Percentiles rank a stretch among this genome's conserved stretches.
These are phyloP conservation scores for Pseudogymnoascus sp. DNA, from an alignment of 2,329 filamentous ascomycete species.

Conservation along the genomic window DNA sequence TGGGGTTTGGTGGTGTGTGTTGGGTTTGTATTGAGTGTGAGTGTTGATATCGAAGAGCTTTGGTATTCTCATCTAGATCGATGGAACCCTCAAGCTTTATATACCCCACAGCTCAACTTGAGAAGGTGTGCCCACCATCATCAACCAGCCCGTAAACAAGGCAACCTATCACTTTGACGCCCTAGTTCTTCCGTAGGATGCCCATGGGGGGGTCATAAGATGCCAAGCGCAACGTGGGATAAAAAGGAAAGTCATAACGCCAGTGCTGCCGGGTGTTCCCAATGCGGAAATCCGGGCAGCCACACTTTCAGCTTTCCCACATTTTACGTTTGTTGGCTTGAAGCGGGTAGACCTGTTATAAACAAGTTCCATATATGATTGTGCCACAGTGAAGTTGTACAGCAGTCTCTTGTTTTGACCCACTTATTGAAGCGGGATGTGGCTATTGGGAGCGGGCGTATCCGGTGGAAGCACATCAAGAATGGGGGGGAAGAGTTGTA, in stretches of 20 bases:
- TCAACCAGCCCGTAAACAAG: not conserved
- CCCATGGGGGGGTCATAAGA: not conserved
- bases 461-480: not conserved
- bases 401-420: not conserved
- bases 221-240: constrained; percentile 2
- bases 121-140: not conserved
- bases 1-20: constrained; percentile 2
- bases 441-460: constrained; percentile 2
- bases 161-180: not conserved
- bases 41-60: constrained; percentile 2
- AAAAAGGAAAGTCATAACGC: constrained; percentile 8
- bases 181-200: not conserved
- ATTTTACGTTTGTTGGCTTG: not conserved
- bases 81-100: not conserved
- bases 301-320: not conserved
- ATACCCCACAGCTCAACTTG: not conserved
- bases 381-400: not conserved
- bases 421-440: constrained; percentile 4
- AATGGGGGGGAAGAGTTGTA: not conserved
- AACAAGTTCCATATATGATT: constrained; percentile 1
- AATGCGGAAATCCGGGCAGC: not conserved
- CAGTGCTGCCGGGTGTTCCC: not conserved
- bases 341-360: not conserved
- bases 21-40: not conserved
- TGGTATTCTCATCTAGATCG: not conserved